Base-by-base conservation (phyloP, 768 basidiomycete species). In the Mycena vulgaris region DNA sequence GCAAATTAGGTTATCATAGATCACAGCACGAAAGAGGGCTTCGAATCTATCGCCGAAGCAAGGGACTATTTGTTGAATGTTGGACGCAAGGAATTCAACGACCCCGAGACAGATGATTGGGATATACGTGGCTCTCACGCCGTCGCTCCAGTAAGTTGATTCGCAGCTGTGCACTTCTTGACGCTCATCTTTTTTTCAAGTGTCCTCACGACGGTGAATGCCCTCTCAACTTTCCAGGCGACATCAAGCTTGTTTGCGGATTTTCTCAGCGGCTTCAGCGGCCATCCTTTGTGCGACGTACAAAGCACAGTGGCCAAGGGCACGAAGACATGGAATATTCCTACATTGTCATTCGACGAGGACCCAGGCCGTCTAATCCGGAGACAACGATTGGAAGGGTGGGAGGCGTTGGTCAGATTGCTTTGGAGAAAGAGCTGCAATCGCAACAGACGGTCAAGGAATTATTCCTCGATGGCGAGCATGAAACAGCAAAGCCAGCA, bases 181-280 rank as follows among this genome's bases (percentile, higher is more conserved):
- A 37, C 30, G 53, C 53, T 76, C 37, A 21, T 27, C 48, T 42
- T 33, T 67, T n/a, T 37, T 53, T 57, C 49, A 68, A 97, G 92
- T 99, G 97, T 76, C 95, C 97, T 16, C 97, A 99, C 75, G 97
- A 99, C 77, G 86, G 86, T 27, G 83, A 84, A 48, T 98, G 97
- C 79, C 97, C 97, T 2, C 81, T 98, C 30, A 85, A 88, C 75
- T 83, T 85, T 69, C 83, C 86, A n/a, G 89, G 89, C 39, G 78
- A 86, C 10, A 81, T 76, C 30, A 82, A 84, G 58, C 81, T 92
- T 2, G 83, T 89, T 49, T 99, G 97, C 76, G 90, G 93, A 21
- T 98, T 97, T 81, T 88, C 90, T 10, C 97, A 98, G 77, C 90
- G 96, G 56, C 81, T 97, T 47, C 95, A 97, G 77, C 89, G 95